Base-by-base conservation (phyloP, 441 rosid genomes). In the Gossypium trilobum region DNA sequence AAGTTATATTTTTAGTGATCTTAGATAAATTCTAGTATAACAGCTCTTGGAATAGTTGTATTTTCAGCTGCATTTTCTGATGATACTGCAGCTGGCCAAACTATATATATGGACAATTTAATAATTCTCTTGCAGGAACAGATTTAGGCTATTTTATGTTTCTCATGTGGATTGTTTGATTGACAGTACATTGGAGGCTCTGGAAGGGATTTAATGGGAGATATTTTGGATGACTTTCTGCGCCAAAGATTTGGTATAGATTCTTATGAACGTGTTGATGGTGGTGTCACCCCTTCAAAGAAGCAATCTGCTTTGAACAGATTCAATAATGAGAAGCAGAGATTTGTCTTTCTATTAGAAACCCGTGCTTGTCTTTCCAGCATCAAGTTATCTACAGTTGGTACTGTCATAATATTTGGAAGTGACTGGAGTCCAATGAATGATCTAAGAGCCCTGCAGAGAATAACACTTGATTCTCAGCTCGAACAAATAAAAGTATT, bases 151-250 rank as follows among this genome's bases (percentile, higher is more conserved):
- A 54, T 29, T 42, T n/a, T 33, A 9, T 73, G 46, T 48, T 73
- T 55, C 42, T 73, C 25, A 64, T 65, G 5, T 16, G 8, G 39
- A 73, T 54, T 23, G 46, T 73, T 73, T 65, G 44, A 39, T 73
- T 73, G 76, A 46, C 96, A 95, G 98, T 81, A 85, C 65, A 79
- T 81, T 74, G 79, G 87, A 71, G 85, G 82, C 72, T 77, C 78
- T 75, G 90, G 82, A 72, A 65, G 76, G 39, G 80, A 85, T 77
- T 76, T 75, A 29, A 73, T 86, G 79, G 95, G 92, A 77, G 93
- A 91, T 84, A 86, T 95, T 78, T 83, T 95, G 85, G 99, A 95
- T 78, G 97, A 92, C 82, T 86, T 87, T 59, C 31, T 92, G 83
- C 84, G 83, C 22, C 88, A 82, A 52, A 88, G 93, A 81, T 92